Evolutionary conservation across 169 alveolate genomes (phyloP).

Genomic region (Babesia gibsoni): DNA sequence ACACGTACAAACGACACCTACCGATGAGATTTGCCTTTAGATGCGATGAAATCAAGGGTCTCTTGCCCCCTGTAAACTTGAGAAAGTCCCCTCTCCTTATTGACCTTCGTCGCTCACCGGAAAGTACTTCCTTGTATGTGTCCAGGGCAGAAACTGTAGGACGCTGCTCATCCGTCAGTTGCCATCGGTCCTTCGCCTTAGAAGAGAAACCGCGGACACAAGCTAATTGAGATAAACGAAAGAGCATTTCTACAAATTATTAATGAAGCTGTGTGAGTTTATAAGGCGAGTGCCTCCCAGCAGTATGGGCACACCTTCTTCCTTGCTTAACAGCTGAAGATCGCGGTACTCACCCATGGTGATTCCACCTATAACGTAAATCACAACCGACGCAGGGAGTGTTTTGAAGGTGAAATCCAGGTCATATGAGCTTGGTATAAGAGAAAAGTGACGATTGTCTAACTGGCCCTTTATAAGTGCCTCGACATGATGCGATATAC

Average conservation of each 20-base stretch:
- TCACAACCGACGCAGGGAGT: slow-evolving; percentile 66
- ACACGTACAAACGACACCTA: slow-evolving; percentile 22
- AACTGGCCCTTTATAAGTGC: slow-evolving; percentile 43
- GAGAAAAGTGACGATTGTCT: slow-evolving; percentile 33
- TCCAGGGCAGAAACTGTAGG: slow-evolving; percentile 65
- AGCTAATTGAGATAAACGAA: neutral
- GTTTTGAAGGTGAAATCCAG: slow-evolving; percentile 39
- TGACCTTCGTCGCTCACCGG: slow-evolving; percentile 50
- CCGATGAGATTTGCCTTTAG: slow-evolving; percentile 59
- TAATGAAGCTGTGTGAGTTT: slow-evolving; percentile 46
- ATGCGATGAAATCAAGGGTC: slow-evolving; percentile 66
- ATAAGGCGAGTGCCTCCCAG: slow-evolving; percentile 61
- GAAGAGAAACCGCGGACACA: slow-evolving; percentile 21
- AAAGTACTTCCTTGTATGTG: slow-evolving; percentile 29
- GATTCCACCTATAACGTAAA: slow-evolving; percentile 87
- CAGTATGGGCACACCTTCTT: slow-evolving; percentile 58
- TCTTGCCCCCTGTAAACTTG: slow-evolving; percentile 62
- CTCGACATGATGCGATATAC: slow-evolving; percentile 12
- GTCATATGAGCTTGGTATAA: slow-evolving; percentile 60
- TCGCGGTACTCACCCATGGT: slow-evolving; percentile 88
- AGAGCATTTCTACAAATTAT: slow-evolving; percentile 18
- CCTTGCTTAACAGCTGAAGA: slow-evolving; percentile 47
- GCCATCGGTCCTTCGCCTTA: slow-evolving; percentile 46
- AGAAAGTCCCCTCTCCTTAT: slow-evolving; percentile 63
- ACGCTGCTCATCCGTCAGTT: slow-evolving; percentile 54